Base-by-base conservation (phyloP, 495 filamentous ascomycete species). In the Monascus purpureus region DNA sequence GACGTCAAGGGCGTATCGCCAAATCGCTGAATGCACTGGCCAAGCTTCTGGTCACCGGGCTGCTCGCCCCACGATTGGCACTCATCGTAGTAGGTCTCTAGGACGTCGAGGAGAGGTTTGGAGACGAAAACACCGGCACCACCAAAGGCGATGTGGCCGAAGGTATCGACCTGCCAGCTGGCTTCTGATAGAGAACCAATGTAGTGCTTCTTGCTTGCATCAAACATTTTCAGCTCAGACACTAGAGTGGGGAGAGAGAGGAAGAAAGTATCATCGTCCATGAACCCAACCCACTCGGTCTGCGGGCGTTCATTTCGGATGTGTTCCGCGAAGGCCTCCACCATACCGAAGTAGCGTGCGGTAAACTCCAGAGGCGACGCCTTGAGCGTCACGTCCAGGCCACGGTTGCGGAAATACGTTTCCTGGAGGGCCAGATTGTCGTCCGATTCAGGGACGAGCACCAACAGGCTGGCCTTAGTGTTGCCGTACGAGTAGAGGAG, bases 231-330 rank as follows among this genome's bases (percentile, higher is more conserved):
- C 35, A 82, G 57, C 36, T 64, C 63, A 28, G 63, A 45, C 23
- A 58, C 52, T 2, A 76, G 52, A 16, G 62, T 60, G 3, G 67
- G 42, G 3, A 82, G 58, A 8, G 73, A 73, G 3, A 75, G 65
- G 49, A 81, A 76, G 57, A 81, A 82, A 13, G 78, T 82, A 49
- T 83, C 78, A 51, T 83, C 77, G 43, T 82, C 76, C 24, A 80
- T 62, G 32, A 82, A 62, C 39, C 61, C 66, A 25, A 77, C 57
- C 75, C 76, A 83, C 29, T 62, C 50, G 13, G 72, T 76, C n/a
- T 65, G 52, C 7, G 63, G 61, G 25, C 58, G 56, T 38, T 60
- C 52, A 19, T 53, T 53, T 16, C 58, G 61, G 13, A 70, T 59
- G 36, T 60, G 44, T 17, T 66, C 50, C 11, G 68, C 58, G 37